Conservation (phyloP, 768 basidiomycete species). For the Leucocoprinus leucothites region DNA sequence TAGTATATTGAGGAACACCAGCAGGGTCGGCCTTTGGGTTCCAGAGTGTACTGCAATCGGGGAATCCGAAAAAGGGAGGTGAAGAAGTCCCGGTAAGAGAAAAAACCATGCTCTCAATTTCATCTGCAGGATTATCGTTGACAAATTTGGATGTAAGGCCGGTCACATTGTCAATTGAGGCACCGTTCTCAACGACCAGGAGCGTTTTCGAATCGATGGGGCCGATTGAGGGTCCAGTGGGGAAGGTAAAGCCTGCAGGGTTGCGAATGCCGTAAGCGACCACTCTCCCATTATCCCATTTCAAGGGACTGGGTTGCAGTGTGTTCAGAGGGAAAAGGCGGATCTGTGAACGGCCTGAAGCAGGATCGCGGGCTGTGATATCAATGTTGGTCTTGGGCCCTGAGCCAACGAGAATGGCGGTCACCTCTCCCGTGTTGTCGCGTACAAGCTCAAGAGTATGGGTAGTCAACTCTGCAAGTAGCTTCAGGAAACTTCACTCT, state of each 20-base stretch:
- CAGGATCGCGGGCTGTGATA: slow-evolving; percentile 37
- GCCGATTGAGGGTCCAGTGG: slow-evolving; percentile 12
- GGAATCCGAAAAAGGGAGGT: slow-evolving; percentile 36
- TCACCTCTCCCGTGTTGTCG: slow-evolving; percentile 11
- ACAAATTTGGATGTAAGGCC: slow-evolving; percentile 36
- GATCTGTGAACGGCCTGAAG: slow-evolving; percentile 41
- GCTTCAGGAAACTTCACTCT: not conserved
- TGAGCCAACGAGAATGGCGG: slow-evolving; percentile 32
- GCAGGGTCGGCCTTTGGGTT: slow-evolving; percentile 38
- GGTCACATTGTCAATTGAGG: slow-evolving; percentile 38
- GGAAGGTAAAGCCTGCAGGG: slow-evolving; percentile 39
- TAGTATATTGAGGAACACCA: slow-evolving; percentile 34
- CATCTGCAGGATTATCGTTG: slow-evolving; percentile 45
- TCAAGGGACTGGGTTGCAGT: slow-evolving; percentile 16
- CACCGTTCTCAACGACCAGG: slow-evolving; percentile 41
- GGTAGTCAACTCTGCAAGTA: slow-evolving; percentile 34
- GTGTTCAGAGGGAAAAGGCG: slow-evolving; percentile 24
- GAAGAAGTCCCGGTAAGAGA: not conserved
- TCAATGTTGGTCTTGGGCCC: slow-evolving; percentile 41
- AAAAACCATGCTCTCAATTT: slow-evolving; percentile 29
- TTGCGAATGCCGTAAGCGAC: slow-evolving; percentile 43
- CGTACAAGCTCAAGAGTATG: slow-evolving; percentile 36
- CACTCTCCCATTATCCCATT: slow-evolving; percentile 30
- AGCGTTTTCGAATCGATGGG: slow-evolving; percentile 17
- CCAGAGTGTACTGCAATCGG: slow-evolving; percentile 43